Evolutionary conservation across 495 filamentous ascomycete genomes (phyloP), one percentile per base, ranked within the genome.

Genomic region (Staphylotrichum longicolle): DNA sequence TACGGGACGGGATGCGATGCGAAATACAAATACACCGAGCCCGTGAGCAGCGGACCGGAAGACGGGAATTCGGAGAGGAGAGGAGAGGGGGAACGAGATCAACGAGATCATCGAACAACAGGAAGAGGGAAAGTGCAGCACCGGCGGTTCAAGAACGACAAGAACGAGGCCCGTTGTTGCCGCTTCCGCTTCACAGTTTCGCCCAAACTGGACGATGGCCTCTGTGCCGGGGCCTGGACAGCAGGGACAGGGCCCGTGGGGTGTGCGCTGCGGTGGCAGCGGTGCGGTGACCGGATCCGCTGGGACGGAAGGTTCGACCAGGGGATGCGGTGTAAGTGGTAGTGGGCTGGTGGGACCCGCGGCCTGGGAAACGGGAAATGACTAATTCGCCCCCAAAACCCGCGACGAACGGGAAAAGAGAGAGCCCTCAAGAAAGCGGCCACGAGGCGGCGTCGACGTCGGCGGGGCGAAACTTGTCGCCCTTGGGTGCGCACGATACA

Each of bases 301-400:
- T 54, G 40, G 39, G 57, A 50, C 54, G 60, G 54, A 62, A 57
- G 58, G 58, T 42, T 42, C 37, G 53, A 57, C 53, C 54, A 53
- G 54, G 53, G 60, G 40, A 7, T 52, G 35, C 20, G 20, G 61
- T 63, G 41, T 63, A 63, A 63, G 61, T 58, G 61, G 30, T 10
- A 48, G 61, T 52, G 54, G 54, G 61, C 12, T 10, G 41, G 61
- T 52, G 54, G 54, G 37, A 4, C 46, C 15, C 30, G 44, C 20
- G 8, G 41, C 49, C n/a, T 49, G 35, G 20, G 20, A 27, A 27
- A 27, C 1, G 20, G 20, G 34, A 51, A 54, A 58, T 63, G 61
- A 63, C 55, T 58, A 46, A 58, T 53, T 56, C 41, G 12, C 32
- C 11, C 9, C 20, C 20, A 27, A 27, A 27, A 27, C 20, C 20